Percentiles rank a stretch among this genome's conserved stretches.
These are phyloP conservation scores for Rubroboletus satanas DNA, from an alignment of 768 basidiomycete species.

Conservation along the genomic window DNA sequence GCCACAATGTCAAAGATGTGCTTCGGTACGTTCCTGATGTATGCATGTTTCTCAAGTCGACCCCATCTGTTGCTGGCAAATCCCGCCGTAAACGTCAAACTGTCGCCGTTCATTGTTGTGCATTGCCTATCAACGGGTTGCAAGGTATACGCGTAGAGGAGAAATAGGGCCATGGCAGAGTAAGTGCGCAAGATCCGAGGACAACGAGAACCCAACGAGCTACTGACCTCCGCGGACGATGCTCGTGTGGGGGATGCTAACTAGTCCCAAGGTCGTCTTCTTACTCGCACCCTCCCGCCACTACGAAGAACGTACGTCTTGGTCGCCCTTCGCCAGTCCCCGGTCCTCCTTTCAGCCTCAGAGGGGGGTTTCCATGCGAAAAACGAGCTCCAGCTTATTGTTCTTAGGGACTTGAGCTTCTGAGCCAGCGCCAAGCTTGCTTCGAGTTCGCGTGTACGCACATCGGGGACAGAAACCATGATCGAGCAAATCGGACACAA, in stretches of 20 bases:
- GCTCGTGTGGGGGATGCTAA: not conserved
- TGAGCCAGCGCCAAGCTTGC: slow-evolving; percentile 45
- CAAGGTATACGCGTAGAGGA: not conserved
- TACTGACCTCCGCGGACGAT: not conserved
- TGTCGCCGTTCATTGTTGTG: not conserved
- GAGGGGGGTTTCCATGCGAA: slow-evolving; percentile 27
- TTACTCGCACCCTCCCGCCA: slow-evolving; percentile 40
- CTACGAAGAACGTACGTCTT: slow-evolving; percentile 40
- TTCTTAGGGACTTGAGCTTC: slow-evolving; percentile 41
- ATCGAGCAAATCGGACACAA: slow-evolving; percentile 37
- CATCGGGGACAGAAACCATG: slow-evolving; percentile 22
- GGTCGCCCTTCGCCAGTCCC: slow-evolving; percentile 31
- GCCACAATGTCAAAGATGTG: not conserved
- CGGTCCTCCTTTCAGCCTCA: slow-evolving; percentile 16
- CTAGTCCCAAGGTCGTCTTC: slow-evolving; percentile 39
- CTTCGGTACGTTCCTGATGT: not conserved
- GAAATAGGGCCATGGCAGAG: not conserved
- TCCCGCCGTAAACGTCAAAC: not conserved
- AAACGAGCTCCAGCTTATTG: slow-evolving; percentile 53
- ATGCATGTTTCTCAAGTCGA: not conserved
- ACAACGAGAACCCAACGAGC: not conserved
- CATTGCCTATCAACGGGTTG: not conserved
- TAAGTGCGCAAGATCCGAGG: not conserved
- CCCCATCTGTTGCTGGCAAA: not conserved
- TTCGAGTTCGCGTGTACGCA: slow-evolving; percentile 43